Conservation (phyloP, 176 grass and related monocot species). For the Bolboschoenus planiculmis region DNA sequence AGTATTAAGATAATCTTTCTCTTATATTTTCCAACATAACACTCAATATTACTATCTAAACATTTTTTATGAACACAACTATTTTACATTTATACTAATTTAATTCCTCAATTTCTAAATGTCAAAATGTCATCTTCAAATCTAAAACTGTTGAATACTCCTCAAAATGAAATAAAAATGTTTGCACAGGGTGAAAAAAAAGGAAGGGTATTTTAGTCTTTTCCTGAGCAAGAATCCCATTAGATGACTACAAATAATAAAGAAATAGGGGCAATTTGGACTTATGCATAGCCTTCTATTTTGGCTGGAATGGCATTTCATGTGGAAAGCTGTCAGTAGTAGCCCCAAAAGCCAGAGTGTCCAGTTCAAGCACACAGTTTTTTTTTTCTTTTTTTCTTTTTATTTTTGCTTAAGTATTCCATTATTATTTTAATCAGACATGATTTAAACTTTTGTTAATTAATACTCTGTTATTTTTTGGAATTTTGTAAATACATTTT, state of each 20-base stretch:
- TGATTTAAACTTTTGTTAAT: not conserved
- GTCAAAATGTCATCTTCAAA: not conserved
- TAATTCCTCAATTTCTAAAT: not conserved
- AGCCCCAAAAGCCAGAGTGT: slow-evolving; percentile 23
- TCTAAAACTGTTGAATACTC: not conserved
- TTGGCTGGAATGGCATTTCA: slow-evolving; percentile 15
- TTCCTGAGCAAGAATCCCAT: not conserved
- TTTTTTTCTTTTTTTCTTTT: not conserved
- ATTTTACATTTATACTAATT: not conserved
- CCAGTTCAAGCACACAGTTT: not conserved
- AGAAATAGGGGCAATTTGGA: not conserved
- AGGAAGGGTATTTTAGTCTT: slow-evolving; percentile 9
- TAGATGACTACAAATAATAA: not conserved
- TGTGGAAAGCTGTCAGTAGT: slow-evolving; percentile 17
- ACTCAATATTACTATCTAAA: not conserved
- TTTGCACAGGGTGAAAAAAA: not conserved
- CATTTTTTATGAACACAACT: not conserved
- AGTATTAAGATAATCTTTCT: not conserved
- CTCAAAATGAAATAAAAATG: not conserved
- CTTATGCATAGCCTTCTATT: slow-evolving; percentile 17
- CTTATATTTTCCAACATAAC: not conserved
- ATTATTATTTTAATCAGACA: not conserved
- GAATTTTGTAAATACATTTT: not conserved
- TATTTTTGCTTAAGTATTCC: not conserved
- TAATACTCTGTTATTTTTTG: not conserved